Evolutionary conservation across 108 stramenopile species (phyloP).

Genomic region (Stephanodiscus minutulus): DNA sequence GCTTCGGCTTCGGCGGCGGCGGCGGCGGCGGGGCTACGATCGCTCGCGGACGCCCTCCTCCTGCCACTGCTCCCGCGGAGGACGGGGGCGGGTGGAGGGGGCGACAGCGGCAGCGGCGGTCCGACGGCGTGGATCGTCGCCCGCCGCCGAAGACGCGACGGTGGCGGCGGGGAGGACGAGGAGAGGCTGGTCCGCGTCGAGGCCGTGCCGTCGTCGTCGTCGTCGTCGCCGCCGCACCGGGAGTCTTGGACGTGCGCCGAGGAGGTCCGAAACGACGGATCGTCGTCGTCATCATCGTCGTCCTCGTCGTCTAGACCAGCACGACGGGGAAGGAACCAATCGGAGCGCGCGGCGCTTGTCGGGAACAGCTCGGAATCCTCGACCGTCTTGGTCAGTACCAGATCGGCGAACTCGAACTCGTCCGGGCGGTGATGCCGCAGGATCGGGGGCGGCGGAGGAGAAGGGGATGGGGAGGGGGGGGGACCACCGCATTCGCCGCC

Average conservation of each 20-base stretch:
- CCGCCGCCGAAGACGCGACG: no score
- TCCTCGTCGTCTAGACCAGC: background rate
- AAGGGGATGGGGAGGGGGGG: background rate
- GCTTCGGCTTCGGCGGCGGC: no score
- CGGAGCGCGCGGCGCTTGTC: background rate
- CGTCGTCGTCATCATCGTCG: background rate
- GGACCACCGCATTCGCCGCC: no score
- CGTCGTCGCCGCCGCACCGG: background rate
- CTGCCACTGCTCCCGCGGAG: no score
- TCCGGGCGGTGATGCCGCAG: slow-evolving; percentile 25
- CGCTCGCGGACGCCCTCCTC: no score
- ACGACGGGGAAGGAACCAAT: slow-evolving; percentile 26
- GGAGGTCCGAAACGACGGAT: no score
- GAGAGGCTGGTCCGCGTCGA: background rate
- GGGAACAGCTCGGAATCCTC: slow-evolving; percentile 33
- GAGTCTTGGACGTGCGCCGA: no score
- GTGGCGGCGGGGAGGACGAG: background rate
- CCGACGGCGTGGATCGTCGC: no score
- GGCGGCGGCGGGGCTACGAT: no score
- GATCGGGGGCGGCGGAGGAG: background rate
- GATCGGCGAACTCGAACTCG: slow-evolving; percentile 26
- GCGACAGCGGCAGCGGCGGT: no score
- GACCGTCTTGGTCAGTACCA: slow-evolving; percentile 15
- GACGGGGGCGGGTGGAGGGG: no score
- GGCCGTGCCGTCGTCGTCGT: background rate